Evolutionary conservation across 1,139 yeast species (phyloP).

Genomic region (Candida dubliniensis): DNA sequence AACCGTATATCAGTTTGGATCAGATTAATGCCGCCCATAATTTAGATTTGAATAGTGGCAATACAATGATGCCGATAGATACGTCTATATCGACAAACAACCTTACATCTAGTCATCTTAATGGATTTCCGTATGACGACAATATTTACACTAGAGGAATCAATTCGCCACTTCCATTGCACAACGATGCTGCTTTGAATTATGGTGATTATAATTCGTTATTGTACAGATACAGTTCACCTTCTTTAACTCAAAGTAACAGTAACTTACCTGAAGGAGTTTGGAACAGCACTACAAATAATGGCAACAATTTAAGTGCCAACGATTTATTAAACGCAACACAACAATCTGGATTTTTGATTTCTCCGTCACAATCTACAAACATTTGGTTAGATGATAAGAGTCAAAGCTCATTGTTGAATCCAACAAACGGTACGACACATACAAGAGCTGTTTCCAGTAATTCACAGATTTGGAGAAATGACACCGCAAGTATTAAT

Average conservation of each 20-base stretch:
- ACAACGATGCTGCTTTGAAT: conserved; percentile 10
- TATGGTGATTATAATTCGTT: conserved; percentile 14
- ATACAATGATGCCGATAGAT: conserved; percentile 2
- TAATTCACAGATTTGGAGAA: conserved; percentile 33
- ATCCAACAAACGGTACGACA: conserved; percentile 5
- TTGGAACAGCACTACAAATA: conserved; percentile 10
- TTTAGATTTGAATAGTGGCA: conserved; percentile 3
- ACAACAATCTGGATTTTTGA: conserved; percentile 11
- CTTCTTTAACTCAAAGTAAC: conserved; percentile 16
- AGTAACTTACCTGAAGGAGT: conserved; percentile 13
- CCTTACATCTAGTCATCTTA: conserved; percentile 7
- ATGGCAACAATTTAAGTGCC: conserved; percentile 1
- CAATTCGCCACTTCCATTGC: conserved; percentile 11
- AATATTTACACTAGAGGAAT: conserved; percentile 17
- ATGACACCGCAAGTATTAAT: conserved; percentile 16
- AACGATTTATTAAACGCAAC: conserved; percentile 5
- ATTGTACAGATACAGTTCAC: conserved; percentile 20
- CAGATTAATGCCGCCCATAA: conserved; percentile 15
- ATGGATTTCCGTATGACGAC: conserved; percentile 26
- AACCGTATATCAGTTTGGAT: conserved; percentile 16
- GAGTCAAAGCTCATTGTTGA: conserved; percentile 1
- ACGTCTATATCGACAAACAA: background rate
- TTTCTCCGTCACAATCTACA: conserved; percentile 14
- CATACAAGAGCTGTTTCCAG: conserved; percentile 27
- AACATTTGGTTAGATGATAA: conserved; percentile 17